Conservation (phyloP, 352 stramenopile species). For the Phytophthora meadii region DNA sequence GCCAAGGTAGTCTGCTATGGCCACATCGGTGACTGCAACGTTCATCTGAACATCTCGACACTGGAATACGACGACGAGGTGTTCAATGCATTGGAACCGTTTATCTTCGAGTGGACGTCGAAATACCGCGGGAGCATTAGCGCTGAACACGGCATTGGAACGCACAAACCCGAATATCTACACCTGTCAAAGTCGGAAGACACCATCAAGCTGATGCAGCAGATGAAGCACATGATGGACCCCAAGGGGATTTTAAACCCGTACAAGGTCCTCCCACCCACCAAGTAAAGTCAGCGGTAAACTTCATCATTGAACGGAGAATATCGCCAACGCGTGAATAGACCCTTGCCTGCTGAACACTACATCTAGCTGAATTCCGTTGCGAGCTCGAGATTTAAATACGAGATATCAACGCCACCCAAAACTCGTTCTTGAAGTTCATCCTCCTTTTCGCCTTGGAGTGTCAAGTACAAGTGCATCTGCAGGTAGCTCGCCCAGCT, state of each 20-base stretch:
- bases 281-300: slow-evolving; percentile 19
- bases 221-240: slow-evolving; percentile 96
- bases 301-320: slow-evolving; percentile 1
- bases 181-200: slow-evolving; percentile 82
- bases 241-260: slow-evolving; percentile 97
- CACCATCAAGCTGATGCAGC: slow-evolving; percentile 91
- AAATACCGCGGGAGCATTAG: slow-evolving; percentile 94
- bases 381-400: slow-evolving; percentile 66
- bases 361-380: slow-evolving; percentile 39
- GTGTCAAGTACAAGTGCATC: slow-evolving; percentile 83
- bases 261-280: slow-evolving; percentile 90
- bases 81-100: slow-evolving; percentile 71
- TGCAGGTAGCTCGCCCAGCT: slow-evolving; percentile 75
- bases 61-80: slow-evolving; percentile 71
- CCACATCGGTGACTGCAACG: slow-evolving; percentile 96
- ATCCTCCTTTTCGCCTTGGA: slow-evolving; percentile 72
- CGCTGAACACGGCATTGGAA: slow-evolving; percentile 97
- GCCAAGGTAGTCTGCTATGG: slow-evolving; percentile 90
- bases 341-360: slow-evolving; percentile 16
- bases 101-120: slow-evolving; percentile 86
- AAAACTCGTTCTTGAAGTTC: slow-evolving; percentile 83
- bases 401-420: slow-evolving; percentile 61
- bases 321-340: slow-evolving; percentile 15
- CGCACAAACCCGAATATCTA: slow-evolving; percentile 93
- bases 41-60: slow-evolving; percentile 96